A percentile compares a stretch with the other conserved stretches of the same genome.
Conservation (phyloP, 805 yeast genomes). For the Lipomyces kockii region DNA sequence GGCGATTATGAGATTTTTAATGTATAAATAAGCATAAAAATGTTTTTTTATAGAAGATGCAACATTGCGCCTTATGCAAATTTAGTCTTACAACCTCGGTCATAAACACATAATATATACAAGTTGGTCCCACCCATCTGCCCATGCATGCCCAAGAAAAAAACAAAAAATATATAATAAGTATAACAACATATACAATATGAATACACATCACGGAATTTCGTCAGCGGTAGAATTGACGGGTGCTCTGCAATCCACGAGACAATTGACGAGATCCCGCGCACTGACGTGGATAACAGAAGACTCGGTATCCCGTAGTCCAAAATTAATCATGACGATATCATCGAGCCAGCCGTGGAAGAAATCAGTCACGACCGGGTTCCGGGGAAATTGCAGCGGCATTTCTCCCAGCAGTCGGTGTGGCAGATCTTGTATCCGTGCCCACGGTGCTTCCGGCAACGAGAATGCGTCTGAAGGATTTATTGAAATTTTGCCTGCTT, state of each 20-base stretch:
- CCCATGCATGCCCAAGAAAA: neutral
- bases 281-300: constrained; percentile 27
- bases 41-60: neutral
- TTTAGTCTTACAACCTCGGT: neutral
- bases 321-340: constrained; percentile 26
- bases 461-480: constrained; percentile 76
- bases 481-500: constrained; percentile 52
- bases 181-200: neutral
- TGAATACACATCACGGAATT: neutral
- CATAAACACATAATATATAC: neutral
- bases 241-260: neutral
- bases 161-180: too few relatives aligned
- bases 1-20: neutral
- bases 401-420: neutral
- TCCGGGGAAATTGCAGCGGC: constrained; percentile 8
- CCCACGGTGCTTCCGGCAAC: constrained; percentile 77
- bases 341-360: constrained; percentile 35
- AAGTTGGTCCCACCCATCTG: neutral
- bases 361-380: constrained; percentile 25
- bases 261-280: constrained; percentile 25
- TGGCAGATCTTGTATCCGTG: constrained; percentile 43
- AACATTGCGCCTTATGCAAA: neutral
- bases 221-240: neutral
- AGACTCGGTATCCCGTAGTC: constrained; percentile 20
- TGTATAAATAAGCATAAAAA: neutral